Evolutionary conservation across 257 asterid genomes (phyloP).

Genomic region (Solanum rostratum): DNA sequence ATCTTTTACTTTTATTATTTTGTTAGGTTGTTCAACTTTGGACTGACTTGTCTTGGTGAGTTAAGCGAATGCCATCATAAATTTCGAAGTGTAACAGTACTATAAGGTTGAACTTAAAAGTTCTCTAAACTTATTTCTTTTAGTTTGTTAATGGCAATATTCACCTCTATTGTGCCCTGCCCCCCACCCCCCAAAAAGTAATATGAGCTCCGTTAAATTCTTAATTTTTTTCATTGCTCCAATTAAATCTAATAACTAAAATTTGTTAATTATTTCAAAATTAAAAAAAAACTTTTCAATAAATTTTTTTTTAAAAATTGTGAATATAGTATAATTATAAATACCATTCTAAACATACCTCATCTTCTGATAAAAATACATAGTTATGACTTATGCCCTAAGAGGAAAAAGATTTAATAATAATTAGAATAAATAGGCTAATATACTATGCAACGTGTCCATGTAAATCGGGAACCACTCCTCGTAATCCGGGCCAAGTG

Average conservation of each 20-base stretch:
- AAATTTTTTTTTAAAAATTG: too few relatives aligned
- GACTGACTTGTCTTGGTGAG: rapidly evolving
- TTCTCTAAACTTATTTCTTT: neutral
- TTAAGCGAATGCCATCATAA: too few relatives aligned
- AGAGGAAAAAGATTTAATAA: neutral
- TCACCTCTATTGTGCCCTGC: neutral
- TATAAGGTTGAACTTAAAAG: too few relatives aligned
- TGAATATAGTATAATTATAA: too few relatives aligned
- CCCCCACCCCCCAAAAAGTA: neutral
- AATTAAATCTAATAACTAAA: neutral
- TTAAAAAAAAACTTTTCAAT: neutral
- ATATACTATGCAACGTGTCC: slow-evolving; percentile 9
- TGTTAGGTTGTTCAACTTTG: too few relatives aligned
- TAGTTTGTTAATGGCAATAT: too few relatives aligned
- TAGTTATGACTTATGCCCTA: neutral
- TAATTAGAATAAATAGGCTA: neutral
- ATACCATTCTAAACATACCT: neutral
- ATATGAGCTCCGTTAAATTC: neutral
- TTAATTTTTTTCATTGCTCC: neutral
- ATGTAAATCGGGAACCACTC: slow-evolving; percentile 1
- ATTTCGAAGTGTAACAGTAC: too few relatives aligned
- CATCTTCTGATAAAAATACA: neutral
- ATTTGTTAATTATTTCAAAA: neutral
- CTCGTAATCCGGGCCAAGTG: slow-evolving; percentile 7
- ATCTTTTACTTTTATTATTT: too few relatives aligned